Conservation (phyloP, 208 protist genomes). For the Crithidia fasciculata region DNA sequence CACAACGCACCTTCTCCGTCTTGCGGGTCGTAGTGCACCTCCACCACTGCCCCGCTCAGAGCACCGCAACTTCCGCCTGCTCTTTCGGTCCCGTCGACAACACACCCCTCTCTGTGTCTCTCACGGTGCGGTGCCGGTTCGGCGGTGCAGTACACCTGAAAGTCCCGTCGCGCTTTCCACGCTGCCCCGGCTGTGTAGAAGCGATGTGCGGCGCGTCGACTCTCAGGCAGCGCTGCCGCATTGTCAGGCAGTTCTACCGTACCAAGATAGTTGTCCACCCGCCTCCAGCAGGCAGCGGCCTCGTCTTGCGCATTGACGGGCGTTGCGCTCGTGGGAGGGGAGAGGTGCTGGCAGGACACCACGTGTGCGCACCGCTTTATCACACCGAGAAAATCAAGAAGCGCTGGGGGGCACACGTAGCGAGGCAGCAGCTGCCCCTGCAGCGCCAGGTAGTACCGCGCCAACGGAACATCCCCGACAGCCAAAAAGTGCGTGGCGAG, state of each 20-base stretch:
- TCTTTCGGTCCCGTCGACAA: too few relatives aligned
- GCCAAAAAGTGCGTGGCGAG: conserved; percentile 36
- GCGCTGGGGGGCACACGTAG: conserved; percentile 34
- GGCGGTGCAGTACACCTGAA: neutral
- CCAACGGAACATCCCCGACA: conserved; percentile 58
- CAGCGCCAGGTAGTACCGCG: conserved; percentile 53
- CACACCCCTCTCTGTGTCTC: too few relatives aligned
- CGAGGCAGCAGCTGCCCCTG: conserved; percentile 42
- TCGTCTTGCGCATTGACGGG: conserved; percentile 6
- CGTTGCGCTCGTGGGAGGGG: conserved; percentile 7
- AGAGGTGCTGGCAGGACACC: conserved; percentile 21
- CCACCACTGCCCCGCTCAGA: neutral
- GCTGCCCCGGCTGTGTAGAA: neutral
- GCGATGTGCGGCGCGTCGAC: too few relatives aligned
- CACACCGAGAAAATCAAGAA: conserved; percentile 37
- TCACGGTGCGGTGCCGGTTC: too few relatives aligned
- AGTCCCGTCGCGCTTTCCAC: neutral
- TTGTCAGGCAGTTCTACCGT: neutral
- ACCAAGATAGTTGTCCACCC: conserved; percentile 6
- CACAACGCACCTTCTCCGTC: neutral
- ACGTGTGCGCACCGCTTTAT: conserved; percentile 39
- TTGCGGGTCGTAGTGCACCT: neutral
- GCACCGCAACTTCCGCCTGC: neutral
- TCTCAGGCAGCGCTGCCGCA: too few relatives aligned
- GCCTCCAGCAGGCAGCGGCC: conserved; percentile 10